These are phyloP conservation scores for Silene conica DNA, from an alignment of 148 eudicot genomes.

Conservation along the genomic window DNA sequence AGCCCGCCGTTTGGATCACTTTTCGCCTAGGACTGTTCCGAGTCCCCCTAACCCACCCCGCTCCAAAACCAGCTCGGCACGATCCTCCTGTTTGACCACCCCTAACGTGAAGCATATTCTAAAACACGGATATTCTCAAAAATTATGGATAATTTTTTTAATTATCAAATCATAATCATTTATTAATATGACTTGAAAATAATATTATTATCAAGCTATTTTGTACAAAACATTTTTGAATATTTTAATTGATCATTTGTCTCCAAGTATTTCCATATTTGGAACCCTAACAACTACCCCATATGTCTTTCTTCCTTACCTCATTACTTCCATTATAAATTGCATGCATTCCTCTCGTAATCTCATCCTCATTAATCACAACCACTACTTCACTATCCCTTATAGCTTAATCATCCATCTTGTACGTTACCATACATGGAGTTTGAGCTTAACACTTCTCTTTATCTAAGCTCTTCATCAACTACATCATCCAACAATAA, in stretches of 20 bases:
- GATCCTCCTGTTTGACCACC: no score
- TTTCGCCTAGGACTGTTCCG: no score
- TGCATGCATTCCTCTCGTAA: constrained; percentile 7
- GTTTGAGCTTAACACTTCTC: constrained; percentile 36
- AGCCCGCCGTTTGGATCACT: no score
- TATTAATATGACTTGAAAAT: no score
- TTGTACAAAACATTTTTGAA: no score
- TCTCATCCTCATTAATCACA: not conserved
- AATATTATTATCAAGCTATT: no score
- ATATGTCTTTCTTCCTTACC: not conserved
- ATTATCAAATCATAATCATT: not conserved
- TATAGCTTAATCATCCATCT: constrained; percentile 6
- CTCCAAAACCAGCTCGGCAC: no score
- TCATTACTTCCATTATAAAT: constrained; percentile 12
- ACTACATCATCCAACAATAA: constrained; percentile 19
- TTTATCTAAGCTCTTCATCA: constrained; percentile 21
- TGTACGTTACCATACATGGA: constrained; percentile 31
- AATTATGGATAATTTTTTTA: no score
- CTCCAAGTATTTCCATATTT: constrained; percentile 2
- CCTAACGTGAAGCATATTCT: no score
- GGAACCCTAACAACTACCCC: constrained; percentile 16
- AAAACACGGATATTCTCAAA: no score
- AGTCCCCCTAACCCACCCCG: no score
- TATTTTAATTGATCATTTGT: no score
- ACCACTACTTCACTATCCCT: constrained; percentile 15